Evolutionary conservation across 495 filamentous ascomycete species (phyloP).

Genomic region (Neurospora discreta): DNA sequence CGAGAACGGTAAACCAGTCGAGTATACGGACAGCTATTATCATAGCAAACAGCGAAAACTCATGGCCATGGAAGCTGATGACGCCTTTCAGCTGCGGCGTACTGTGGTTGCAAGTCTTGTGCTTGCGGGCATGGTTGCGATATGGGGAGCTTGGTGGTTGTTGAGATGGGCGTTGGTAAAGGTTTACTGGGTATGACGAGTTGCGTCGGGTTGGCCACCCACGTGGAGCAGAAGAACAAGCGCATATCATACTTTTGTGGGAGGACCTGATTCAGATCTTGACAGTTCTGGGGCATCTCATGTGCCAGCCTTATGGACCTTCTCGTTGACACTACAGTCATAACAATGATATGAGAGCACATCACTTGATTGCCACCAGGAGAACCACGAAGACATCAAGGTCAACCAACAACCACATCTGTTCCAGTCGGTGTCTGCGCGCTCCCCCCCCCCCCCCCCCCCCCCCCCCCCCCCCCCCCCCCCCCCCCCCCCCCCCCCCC

Average conservation of each 20-base stretch:
- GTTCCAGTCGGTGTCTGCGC: background rate
- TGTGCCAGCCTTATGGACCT: background rate
- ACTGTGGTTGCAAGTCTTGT: slow-evolving; percentile 26
- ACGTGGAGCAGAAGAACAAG: background rate
- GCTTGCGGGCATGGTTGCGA: slow-evolving; percentile 10
- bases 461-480: no score
- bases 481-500: background rate
- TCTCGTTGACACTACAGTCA: background rate
- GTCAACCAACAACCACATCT: background rate
- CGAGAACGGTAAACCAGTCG: background rate
- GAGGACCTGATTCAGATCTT: background rate
- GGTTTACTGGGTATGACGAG: background rate
- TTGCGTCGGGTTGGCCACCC: background rate
- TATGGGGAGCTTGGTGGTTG: slow-evolving; percentile 21
- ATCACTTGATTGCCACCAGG: background rate
- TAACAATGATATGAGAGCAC: background rate
- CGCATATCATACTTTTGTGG: background rate
- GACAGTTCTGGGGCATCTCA: background rate
- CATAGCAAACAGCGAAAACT: slow-evolving; percentile 41
- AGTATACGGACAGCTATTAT: slow-evolving; percentile 26
- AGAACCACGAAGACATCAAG: background rate
- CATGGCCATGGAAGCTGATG: slow-evolving; percentile 38
- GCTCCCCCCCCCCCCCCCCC: background rate
- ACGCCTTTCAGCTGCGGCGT: slow-evolving; percentile 39
- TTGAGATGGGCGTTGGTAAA: slow-evolving; percentile 8